phyloP scores from a whole-genome alignment of 1,139 yeast species.

The Saccharomyces hybrid region DNA sequence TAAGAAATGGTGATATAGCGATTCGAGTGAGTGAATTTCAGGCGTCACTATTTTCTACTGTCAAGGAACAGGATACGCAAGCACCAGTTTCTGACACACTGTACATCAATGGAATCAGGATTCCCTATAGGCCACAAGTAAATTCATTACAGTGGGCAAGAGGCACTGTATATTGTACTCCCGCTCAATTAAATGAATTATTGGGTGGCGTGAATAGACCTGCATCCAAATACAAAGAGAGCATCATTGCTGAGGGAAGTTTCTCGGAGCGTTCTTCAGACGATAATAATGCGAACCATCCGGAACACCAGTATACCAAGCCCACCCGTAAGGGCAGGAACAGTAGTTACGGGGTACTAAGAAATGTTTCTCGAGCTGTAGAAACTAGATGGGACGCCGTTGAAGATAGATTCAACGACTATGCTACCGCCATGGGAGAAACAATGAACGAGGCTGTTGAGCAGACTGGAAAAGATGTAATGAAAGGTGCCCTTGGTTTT shows the following conservation, averaged over 20 bases:
- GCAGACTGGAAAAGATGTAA: constrained; percentile 43
- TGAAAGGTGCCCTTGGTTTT: constrained; percentile 49
- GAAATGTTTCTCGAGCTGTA: constrained; percentile 39
- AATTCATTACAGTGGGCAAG: constrained; percentile 83
- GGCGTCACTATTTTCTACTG: constrained; percentile 45
- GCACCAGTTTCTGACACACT: constrained; percentile 37
- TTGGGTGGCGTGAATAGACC: constrained; percentile 57
- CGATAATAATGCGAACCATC: neutral
- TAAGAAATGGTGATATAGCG: constrained; percentile 68
- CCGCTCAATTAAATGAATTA: constrained; percentile 50
- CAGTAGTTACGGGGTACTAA: constrained; percentile 35
- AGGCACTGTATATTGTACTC: constrained; percentile 55
- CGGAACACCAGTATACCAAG: constrained; percentile 39
- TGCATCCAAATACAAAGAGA: constrained; percentile 47
- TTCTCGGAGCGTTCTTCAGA: constrained; percentile 29
- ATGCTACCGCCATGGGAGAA: constrained; percentile 49
- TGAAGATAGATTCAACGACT: constrained; percentile 51
- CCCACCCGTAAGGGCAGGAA: constrained; percentile 39
- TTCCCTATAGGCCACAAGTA: constrained; percentile 75
- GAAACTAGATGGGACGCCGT: constrained; percentile 47
- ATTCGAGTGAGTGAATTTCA: constrained; percentile 52
- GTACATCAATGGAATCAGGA: constrained; percentile 50
- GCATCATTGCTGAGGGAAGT: constrained; percentile 49
- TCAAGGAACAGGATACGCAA: constrained; percentile 32
- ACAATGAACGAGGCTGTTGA: constrained; percentile 46